phyloP scores from a whole-genome alignment of 306 rosid genomes.

The Castanopsis chinensis region DNA sequence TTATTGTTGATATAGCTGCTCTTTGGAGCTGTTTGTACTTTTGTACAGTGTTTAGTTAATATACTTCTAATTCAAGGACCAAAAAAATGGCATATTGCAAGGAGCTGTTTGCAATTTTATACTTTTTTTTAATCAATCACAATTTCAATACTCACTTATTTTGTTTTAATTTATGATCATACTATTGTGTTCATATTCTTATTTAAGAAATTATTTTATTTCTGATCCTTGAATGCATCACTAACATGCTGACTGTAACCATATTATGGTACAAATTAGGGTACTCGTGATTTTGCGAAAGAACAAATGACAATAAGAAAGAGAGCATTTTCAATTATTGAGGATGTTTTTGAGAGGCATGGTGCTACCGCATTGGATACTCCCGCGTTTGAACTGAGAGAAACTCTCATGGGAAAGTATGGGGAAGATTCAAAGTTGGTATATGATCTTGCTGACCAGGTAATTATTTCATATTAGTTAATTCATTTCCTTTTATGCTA shows the following conservation, averaged over 20 bases:
- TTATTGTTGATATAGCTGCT: background rate
- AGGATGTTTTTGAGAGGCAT: conserved; percentile 87
- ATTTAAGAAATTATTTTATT: background rate
- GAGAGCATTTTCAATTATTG: conserved; percentile 81
- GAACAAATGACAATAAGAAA: conserved; percentile 93
- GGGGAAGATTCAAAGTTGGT: conserved; percentile 97
- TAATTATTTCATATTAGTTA: conserved; percentile 28
- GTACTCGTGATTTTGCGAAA: conserved; percentile 94
- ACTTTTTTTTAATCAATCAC: background rate
- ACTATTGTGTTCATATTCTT: background rate
- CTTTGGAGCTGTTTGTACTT: background rate
- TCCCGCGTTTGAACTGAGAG: conserved; percentile 93
- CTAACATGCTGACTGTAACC: conserved; percentile 34
- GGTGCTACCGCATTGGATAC: conserved; percentile 97
- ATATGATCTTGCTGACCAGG: conserved; percentile 99
- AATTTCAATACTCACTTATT: background rate
- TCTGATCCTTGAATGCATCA: conserved; percentile 7
- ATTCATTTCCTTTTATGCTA: conserved; percentile 3
- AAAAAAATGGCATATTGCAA: background rate
- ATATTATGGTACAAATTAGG: conserved; percentile 44
- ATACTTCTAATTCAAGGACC: background rate
- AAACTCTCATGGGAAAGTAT: conserved; percentile 90
- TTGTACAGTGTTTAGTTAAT: background rate
- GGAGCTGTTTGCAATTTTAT: background rate
- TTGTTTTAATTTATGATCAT: background rate